Evolutionary conservation across 2,329 filamentous ascomycete species (phyloP).

Genomic region (Nigrospora sphaerica): DNA sequence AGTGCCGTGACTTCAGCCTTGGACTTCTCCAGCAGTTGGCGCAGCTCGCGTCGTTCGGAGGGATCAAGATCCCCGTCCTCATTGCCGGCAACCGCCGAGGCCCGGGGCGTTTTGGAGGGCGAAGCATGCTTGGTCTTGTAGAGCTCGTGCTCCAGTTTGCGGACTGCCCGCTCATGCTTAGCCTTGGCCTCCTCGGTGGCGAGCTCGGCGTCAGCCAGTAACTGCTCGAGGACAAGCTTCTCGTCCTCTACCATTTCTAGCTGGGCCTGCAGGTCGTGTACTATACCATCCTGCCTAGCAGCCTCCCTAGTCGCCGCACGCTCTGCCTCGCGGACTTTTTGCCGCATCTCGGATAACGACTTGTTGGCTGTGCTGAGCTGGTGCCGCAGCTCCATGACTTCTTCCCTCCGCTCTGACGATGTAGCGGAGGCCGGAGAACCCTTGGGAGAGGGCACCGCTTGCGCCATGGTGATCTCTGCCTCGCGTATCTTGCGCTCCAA

Average conservation of each 20-base stretch:
- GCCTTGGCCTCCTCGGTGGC: constrained; percentile 42
- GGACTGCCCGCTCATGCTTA: constrained; percentile 39
- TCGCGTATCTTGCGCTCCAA: constrained; percentile 56
- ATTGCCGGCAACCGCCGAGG: background rate
- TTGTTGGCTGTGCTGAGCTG: constrained; percentile 14
- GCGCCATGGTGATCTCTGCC: constrained; percentile 38
- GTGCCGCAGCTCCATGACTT: constrained; percentile 43
- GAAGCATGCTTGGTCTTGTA: constrained; percentile 20
- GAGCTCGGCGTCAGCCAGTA: constrained; percentile 47
- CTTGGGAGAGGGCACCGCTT: constrained; percentile 13
- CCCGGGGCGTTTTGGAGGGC: constrained; percentile 18
- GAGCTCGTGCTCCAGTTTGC: constrained; percentile 17
- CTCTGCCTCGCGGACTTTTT: constrained; percentile 43
- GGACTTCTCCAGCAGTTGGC: constrained; percentile 52
- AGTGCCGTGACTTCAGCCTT: constrained; percentile 61
- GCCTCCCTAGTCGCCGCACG: constrained; percentile 11
- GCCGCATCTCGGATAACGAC: constrained; percentile 44
- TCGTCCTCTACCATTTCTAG: constrained; percentile 59
- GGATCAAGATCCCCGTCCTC: constrained; percentile 23
- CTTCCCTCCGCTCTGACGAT: constrained; percentile 47
- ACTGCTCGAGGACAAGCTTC: constrained; percentile 48
- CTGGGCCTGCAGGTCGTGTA: constrained; percentile 56
- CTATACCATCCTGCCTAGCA: constrained; percentile 27
- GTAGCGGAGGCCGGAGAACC: constrained; percentile 38
- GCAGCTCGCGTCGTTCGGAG: constrained; percentile 52